These are phyloP conservation scores for Zarea fungicola DNA, from an alignment of 2,329 filamentous ascomycete species.

Conservation along the genomic window DNA sequence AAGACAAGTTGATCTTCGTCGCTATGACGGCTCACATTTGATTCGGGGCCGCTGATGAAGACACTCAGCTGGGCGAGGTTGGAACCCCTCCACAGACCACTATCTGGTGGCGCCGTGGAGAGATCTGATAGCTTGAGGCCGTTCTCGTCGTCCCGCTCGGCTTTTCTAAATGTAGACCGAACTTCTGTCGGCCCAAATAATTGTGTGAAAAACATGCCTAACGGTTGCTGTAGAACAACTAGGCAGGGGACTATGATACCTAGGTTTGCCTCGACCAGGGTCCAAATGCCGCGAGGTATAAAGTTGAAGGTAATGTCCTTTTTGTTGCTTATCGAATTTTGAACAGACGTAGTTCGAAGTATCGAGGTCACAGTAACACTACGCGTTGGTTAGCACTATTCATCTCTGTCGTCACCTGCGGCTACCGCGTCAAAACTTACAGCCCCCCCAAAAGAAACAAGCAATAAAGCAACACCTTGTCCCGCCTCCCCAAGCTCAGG, in stretches of 20 bases:
- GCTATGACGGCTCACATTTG: neutral
- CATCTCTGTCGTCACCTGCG: too few species aligned
- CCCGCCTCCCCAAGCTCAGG: constrained; percentile 26
- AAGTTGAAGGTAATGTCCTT: constrained; percentile 25
- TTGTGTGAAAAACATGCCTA: constrained; percentile 16
- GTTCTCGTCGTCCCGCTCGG: neutral
- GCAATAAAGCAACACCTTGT: constrained; percentile 30
- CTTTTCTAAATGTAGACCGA: neutral
- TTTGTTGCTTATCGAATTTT: constrained; percentile 26
- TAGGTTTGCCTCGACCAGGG: constrained; percentile 32
- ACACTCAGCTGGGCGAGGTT: constrained; percentile 11
- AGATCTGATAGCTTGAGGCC: neutral
- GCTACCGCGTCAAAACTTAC: constrained; percentile 23
- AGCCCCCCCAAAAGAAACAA: constrained; percentile 33
- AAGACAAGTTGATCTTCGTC: constrained; percentile 5
- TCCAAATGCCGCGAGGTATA: constrained; percentile 26
- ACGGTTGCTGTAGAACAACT: constrained; percentile 21
- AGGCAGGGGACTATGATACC: constrained; percentile 35
- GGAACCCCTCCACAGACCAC: constrained; percentile 5
- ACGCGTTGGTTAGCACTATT: neutral
- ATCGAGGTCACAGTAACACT: constrained; percentile 31
- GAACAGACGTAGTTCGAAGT: constrained; percentile 31
- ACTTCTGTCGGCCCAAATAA: constrained; percentile 16
- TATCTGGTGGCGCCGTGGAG: neutral
- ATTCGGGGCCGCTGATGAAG: constrained; percentile 5